Base-by-base conservation (phyloP, 2,329 filamentous ascomycete genomes). In the Monilinia laxa region DNA sequence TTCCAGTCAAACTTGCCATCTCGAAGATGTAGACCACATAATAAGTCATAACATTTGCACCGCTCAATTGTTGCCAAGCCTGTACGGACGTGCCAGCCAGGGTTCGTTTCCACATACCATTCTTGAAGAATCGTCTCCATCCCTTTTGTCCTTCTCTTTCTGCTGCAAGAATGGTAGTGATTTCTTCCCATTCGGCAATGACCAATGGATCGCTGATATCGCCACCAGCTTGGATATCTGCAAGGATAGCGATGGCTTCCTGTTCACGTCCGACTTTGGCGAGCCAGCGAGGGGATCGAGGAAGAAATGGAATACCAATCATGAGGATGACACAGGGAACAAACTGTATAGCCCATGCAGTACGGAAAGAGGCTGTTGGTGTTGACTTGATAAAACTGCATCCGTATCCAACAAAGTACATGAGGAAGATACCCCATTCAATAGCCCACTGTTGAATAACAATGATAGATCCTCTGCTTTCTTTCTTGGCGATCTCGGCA, bases 381-480 rank as follows among this genome's bases (percentile, higher is more conserved):
- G 75, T 66, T 6, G 53, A 23, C 12, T 51, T 51, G 63, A 83
- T 77, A 67, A 78, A 82, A 20, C 78, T 79, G 69, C 65, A 67
- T n/a, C 65, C 65, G 20, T 67, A 67, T 28, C 84, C 84, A 76
- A 90, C 84, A 74, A 86, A 88, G 80, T 88, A 90, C 85, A 89
- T 89, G 71, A 89, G 56, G 42, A 67, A 57, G 20, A 67, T 89
- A 70, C 85, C 87, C 82, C 83, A 90, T 70, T 90, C 90, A 68
- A 93, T 91, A 35, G 89, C 87, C 81, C 70, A 88, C 74, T 92
- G 90, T 76, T 92, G 89, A 47, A 86, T 83, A 56, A 88, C 86
- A n/a, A 92, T 87, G 35, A 92, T 81, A 28, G 85, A 83, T 14
- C 88, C 88, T 68, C 88, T 82, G 69, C 78, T 80, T 49, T 76